Evolutionary conservation across 352 stramenopile genomes (phyloP).

Genomic region (Phytophthora kernoviae): DNA sequence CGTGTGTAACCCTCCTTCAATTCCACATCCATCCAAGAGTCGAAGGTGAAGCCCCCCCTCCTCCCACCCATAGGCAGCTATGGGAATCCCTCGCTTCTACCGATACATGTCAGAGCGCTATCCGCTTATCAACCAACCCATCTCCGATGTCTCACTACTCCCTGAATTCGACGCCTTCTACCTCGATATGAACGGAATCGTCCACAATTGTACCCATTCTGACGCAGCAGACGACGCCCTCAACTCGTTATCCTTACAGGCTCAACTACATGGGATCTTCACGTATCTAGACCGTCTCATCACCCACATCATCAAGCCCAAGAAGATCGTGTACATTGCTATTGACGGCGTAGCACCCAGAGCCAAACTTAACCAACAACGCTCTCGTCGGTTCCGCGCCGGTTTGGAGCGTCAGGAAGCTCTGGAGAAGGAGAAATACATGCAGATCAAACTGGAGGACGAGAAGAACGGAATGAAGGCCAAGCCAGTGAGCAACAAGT

Average conservation of each 20-base stretch:
- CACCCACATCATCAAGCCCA: slow-evolving; percentile 97
- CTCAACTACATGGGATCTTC: slow-evolving; percentile 94
- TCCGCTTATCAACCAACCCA: slow-evolving; percentile 98
- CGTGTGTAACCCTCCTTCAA: not conserved
- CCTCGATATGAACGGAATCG: slow-evolving; percentile 99
- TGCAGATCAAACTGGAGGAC: slow-evolving; percentile 77
- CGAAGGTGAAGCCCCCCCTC: too few species aligned
- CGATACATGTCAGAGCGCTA: slow-evolving; percentile 96
- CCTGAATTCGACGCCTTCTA: slow-evolving; percentile 99
- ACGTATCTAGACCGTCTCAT: slow-evolving; percentile 95
- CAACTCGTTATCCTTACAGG: slow-evolving; percentile 91
- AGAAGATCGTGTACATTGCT: slow-evolving; percentile 98
- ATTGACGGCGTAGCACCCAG: slow-evolving; percentile 98
- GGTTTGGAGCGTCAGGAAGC: slow-evolving; percentile 78
- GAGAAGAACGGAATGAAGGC: slow-evolving; percentile 64
- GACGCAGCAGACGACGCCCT: slow-evolving; percentile 93
- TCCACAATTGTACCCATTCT: slow-evolving; percentile 99
- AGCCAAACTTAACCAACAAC: slow-evolving; percentile 99
- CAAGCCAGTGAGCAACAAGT: slow-evolving; percentile 62
- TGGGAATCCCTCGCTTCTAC: slow-evolving; percentile 95
- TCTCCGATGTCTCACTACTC: slow-evolving; percentile 96
- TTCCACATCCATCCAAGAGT: slow-evolving; percentile 3
- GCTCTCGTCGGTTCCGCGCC: slow-evolving; percentile 94
- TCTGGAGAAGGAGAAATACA: slow-evolving; percentile 67
- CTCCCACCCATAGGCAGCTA: too few species aligned